Evolutionary conservation across 257 asterid genomes (phyloP), one percentile per base, ranked within the genome.

Genomic region (Parsonsia alboflavescens): DNA sequence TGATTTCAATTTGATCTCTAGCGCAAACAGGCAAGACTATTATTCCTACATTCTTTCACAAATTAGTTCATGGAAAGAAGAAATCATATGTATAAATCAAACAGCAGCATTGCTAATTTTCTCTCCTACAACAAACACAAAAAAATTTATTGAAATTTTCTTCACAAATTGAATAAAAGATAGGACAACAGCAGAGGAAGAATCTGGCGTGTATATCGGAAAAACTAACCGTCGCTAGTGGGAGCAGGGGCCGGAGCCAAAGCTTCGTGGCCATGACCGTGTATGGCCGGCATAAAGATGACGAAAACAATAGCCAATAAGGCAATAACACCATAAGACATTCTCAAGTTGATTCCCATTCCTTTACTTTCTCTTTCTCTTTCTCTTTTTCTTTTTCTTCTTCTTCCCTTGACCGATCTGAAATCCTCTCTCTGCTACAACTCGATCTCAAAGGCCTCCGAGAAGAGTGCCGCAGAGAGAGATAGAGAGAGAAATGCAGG

Each of bases 171-270:
- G 17, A 64, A 64, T 17, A 64, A 30, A 15, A 33, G 1, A 33
- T 4, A 30, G 0, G 7, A 1, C 2, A 2, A 2, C 6, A 3
- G 21, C 1, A 36, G 12, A 4, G 10, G 2, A 1, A 58, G 63
- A 57, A 57, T 57, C 24, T 44, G 72, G 0, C n/a, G n/a, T 21
- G 28, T 9, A 0, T 8, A 58, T 59, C 39, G 4, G 22, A 36
- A 48, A 71, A 68, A 67, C 80, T 46, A 9, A 91, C 97, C 96
- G 77, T 91, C 93, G 67, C 89, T 88, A 2, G 91, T 68, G 4
- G 96, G 94, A 33, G 92, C 84, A 19, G 94, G 94, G 46, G 91
- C 88, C 6, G 94, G 80, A 75, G 75, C 75, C 42, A 75, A 81
- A 64, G 73, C 39, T 22, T 67, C 84, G 15, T 86, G 91, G 76